These are phyloP conservation scores for Meira miltonrushii DNA, from an alignment of 1,284 basidiomycete genomes.

Conservation along the genomic window DNA sequence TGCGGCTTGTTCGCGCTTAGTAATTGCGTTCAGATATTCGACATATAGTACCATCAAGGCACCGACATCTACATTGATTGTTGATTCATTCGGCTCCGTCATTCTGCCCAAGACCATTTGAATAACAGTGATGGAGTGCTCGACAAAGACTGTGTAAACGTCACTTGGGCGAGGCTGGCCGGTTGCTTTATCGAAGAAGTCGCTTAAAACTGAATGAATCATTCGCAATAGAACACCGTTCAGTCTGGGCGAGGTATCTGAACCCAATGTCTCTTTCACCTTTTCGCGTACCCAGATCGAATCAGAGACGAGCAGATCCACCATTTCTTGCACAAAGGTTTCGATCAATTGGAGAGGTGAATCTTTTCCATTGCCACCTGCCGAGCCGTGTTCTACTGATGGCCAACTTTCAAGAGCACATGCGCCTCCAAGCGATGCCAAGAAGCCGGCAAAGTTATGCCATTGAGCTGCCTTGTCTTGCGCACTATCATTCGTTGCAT, in stretches of 20 bases:
- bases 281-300: conserved; percentile 49
- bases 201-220: conserved; percentile 43
- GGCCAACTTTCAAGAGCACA: conserved; percentile 52
- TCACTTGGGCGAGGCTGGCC: conserved; percentile 38
- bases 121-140: conserved; percentile 45
- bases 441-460: conserved; percentile 78
- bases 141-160: conserved; percentile 47
- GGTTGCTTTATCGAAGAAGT: conserved; percentile 45
- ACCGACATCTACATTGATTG: conserved; percentile 40
- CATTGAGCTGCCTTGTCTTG: conserved; percentile 59
- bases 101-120: conserved; percentile 37
- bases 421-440: conserved; percentile 69
- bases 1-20: conserved; percentile 37
- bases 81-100: conserved; percentile 19
- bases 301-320: conserved; percentile 46
- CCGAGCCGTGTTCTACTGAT: conserved; percentile 9
- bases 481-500: conserved; percentile 53
- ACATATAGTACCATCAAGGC: conserved; percentile 46
- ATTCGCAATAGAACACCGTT: conserved; percentile 43
- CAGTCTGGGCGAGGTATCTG: conserved; percentile 34
- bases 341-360: conserved; percentile 30
- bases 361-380: conserved; percentile 16
- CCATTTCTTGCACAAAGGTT: conserved; percentile 44
- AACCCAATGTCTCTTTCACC: conserved; percentile 45
- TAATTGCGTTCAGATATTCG: conserved; percentile 44